Evolutionary conservation across 1,284 basidiomycete species (phyloP), one percentile per base, ranked within the genome.

Genomic region (Crocinoboletus sp.): DNA sequence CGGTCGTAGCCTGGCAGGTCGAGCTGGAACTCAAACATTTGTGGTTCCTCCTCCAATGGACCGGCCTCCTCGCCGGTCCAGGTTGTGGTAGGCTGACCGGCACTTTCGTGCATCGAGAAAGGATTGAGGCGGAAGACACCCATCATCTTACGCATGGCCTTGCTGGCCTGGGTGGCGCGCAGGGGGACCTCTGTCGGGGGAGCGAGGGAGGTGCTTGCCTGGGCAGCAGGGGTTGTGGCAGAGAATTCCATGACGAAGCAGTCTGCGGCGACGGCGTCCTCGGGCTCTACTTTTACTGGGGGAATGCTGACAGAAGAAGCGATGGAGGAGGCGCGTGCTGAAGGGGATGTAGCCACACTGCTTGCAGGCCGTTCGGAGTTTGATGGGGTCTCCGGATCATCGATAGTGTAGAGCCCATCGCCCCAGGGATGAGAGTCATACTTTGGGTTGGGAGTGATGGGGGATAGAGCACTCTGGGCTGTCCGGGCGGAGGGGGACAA

Each of bases 61-160:
- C 71, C 70, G 0, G 78, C 73, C 38, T 74, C 72, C 47, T 70
- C 68, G 39, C 70, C 66, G 6, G 66, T 59, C 66, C 69, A 70
- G 3, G 72, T 64, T 25, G 50, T 60, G 51, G 35, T 55, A 39
- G 41, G 67, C 59, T 65, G 67, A 28, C 66, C 62, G 13, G 67
- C 67, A 46, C 70, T 73, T 45, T 73, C 77, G 52, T 85, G 80
- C 60, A 83, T 77, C 8, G 82, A 74, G 54, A 88, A 88, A 0
- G 83, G 84, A 58, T 88, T 81, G 52, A 88, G 72, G 9, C 85
- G 74, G 61, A 88, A 85, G 11, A 81, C 77, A 44, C 75, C 74
- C 84, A 88, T 88, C 77, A 86, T 78, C 41, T 69, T 67, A 40
- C 78, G 75, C 84, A 85, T 85, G 32, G 73, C 72, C 36, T 73